Percentiles rank a stretch among this genome's conserved stretches.
Conservation (phyloP, 257 asterid species). For the Knoxia roxburghii region DNA sequence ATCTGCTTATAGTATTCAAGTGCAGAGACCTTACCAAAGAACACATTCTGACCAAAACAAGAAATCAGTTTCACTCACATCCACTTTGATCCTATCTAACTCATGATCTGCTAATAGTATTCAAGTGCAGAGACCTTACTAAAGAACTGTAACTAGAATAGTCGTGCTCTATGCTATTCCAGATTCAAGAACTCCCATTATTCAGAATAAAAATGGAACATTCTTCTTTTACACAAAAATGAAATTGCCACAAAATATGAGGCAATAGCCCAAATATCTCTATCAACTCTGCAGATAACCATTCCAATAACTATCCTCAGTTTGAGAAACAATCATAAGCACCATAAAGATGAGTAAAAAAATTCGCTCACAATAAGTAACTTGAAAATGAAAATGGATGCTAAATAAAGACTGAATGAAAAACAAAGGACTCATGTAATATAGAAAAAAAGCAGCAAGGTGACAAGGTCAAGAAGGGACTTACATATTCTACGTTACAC, state of each 20-base stretch:
- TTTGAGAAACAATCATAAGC: background rate
- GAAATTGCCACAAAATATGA: background rate
- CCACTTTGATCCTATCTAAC: background rate
- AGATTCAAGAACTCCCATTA: background rate
- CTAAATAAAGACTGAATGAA: no score
- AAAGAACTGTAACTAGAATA: background rate
- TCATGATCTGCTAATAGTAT: background rate
- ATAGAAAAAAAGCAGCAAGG: background rate
- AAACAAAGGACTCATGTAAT: no score
- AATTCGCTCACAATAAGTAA: background rate
- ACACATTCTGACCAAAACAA: no score
- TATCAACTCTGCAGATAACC: background rate
- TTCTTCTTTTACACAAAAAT: background rate
- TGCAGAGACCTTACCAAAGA: no score
- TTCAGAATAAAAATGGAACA: background rate
- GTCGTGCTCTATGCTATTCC: background rate
- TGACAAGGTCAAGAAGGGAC: slow-evolving; percentile 14
- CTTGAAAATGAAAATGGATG: no score
- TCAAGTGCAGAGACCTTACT: background rate
- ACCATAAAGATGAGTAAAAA: background rate
- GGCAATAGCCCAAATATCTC: no score
- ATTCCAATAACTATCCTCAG: background rate
- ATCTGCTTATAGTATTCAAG: background rate
- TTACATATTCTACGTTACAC: slow-evolving; percentile 28
- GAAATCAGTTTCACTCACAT: background rate